These are phyloP conservation scores for Quercus glauca DNA, from an alignment of 306 rosid genomes.

Conservation along the genomic window DNA sequence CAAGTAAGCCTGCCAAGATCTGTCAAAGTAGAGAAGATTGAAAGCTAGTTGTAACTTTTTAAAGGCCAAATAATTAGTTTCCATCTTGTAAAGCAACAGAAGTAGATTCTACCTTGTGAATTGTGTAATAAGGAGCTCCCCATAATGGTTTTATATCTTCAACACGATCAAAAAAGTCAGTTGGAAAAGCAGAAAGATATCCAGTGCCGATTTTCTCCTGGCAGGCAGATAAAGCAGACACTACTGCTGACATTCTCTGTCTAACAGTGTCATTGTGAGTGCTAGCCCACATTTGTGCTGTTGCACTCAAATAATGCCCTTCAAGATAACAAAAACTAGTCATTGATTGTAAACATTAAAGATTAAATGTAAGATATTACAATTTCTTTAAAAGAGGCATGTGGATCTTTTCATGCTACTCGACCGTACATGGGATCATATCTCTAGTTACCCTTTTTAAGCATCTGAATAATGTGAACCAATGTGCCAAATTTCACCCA, in stretches of 20 bases:
- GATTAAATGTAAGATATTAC: neutral
- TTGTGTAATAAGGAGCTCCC: constrained; percentile 91
- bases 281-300: constrained; percentile 89
- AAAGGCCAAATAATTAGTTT: constrained; percentile 2
- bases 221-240: constrained; percentile 54
- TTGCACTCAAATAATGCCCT: constrained; percentile 95
- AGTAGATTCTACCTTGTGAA: constrained; percentile 71
- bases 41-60: neutral
- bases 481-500: neutral
- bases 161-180: constrained; percentile 62
- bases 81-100: neutral
- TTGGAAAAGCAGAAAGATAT: constrained; percentile 90
- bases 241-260: constrained; percentile 58
- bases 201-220: constrained; percentile 73
- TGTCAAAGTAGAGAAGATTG: constrained; percentile 29
- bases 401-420: too few species aligned
- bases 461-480: neutral
- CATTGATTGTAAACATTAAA: constrained; percentile 1
- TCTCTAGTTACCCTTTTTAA: neutral
- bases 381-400: constrained; percentile 6
- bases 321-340: constrained; percentile 33
- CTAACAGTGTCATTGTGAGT: constrained; percentile 53
- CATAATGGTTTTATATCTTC: constrained; percentile 57
- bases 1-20: constrained; percentile 91
- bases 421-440: too few species aligned